Evolutionary conservation across 805 yeast genomes (phyloP).

Genomic region (Yarrowia divulgata): DNA sequence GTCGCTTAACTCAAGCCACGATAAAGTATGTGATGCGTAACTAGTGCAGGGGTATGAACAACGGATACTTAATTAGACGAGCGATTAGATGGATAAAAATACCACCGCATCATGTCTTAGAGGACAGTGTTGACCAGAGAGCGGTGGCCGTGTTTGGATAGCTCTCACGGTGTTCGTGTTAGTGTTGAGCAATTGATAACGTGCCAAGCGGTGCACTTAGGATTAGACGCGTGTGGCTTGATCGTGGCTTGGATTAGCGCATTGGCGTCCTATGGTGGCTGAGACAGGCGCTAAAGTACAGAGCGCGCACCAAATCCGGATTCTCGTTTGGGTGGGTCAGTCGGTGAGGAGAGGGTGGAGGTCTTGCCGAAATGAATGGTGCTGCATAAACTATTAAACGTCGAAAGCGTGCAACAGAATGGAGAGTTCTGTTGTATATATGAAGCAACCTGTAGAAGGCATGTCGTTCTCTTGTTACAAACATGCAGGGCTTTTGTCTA

Average conservation of each 20-base stretch:
- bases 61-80: no score
- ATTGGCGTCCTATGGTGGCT: conserved; percentile 18
- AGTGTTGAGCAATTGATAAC: background rate
- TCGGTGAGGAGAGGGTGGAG: no score
- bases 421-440: no score
- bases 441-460: no score
- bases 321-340: background rate
- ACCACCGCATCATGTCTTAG: background rate
- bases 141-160: background rate
- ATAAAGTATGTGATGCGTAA: conserved; percentile 23
- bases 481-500: no score
- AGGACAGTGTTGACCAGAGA: background rate
- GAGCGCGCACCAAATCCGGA: background rate
- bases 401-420: no score
- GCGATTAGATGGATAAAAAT: conserved; percentile 3
- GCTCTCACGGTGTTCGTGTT: background rate
- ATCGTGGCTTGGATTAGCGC: conserved; percentile 5
- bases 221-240: conserved; percentile 14
- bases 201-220: background rate
- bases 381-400: no score
- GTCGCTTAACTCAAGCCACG: conserved; percentile 38
- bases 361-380: no score
- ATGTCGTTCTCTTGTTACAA: no score
- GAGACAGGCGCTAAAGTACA: background rate
- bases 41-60: conserved; percentile 23